Base-by-base conservation (phyloP, 805 yeast species). In the Wickerhamiella dianesei region DNA sequence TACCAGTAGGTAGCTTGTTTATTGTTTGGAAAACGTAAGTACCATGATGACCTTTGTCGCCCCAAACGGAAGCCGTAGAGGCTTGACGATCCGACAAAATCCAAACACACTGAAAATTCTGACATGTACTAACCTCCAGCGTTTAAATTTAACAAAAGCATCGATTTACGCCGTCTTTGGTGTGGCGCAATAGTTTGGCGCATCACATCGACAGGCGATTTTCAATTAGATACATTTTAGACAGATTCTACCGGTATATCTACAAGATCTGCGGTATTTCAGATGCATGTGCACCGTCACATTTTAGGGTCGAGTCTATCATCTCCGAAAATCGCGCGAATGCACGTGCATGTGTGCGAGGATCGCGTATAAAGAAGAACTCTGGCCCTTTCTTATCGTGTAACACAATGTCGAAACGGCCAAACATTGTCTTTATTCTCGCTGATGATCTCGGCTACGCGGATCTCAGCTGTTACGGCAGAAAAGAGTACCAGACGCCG, bases 381-480 rank as follows among this genome's bases (percentile, higher is more conserved):
- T n/a, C n/a, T n/a, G n/a, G n/a, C n/a, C n/a, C n/a, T n/a, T n/a
- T n/a, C n/a, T n/a, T n/a, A n/a, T n/a, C n/a, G n/a, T n/a, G n/a
- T n/a, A n/a, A n/a, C n/a, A n/a, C n/a, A n/a, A n/a, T n/a, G n/a
- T n/a, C n/a, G n/a, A n/a, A n/a, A n/a, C n/a, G n/a, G n/a, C 79
- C 80, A 9, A 76, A 75, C 55, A 71, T 76, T 50, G 55, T 76
- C 2, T 59, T 76, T 41, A 73, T 76, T 41, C 76, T 76, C 4
- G 81, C 80, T 3, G 81, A 76, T 58, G 81, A 76, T 55, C 63
- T 76, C 19, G 81, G 81, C 3, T 76, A 72, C 60, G 76, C 80
- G 2, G 81, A 76, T 54, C 52, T 71, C 14, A 57, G 70, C 29
- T 63, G 75, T 1, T 76, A 72, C 56, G 81, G 81, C 1, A 75